These are phyloP conservation scores for Niebla homalea DNA, from an alignment of 495 filamentous ascomycete species.

Conservation along the genomic window DNA sequence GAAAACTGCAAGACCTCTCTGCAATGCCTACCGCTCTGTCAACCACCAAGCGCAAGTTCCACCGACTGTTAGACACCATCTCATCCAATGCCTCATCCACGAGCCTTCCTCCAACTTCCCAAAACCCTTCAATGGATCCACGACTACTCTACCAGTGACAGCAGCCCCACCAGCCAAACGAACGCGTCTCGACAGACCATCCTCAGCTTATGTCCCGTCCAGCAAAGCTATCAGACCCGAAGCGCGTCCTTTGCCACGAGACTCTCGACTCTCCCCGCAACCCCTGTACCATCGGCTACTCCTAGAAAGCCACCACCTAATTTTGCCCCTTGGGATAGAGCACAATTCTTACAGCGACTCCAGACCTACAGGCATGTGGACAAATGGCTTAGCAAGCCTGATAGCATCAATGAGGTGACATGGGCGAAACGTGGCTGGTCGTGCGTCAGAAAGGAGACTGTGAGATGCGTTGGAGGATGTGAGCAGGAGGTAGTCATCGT, in stretches of 20 bases:
- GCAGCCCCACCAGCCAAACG: constrained; percentile 17
- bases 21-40: constrained; percentile 39
- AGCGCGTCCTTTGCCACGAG: constrained; percentile 23
- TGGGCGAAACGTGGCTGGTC: constrained; percentile 95
- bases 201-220: constrained; percentile 18
- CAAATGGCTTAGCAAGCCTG: constrained; percentile 70
- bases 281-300: constrained; percentile 16
- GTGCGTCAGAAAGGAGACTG: constrained; percentile 67
- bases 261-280: constrained; percentile 18
- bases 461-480: constrained; percentile 70
- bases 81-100: constrained; percentile 29
- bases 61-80: constrained; percentile 44
- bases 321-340: constrained; percentile 76
- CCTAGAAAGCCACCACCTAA: constrained; percentile 31
- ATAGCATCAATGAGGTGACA: constrained; percentile 72
- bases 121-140: constrained; percentile 13
- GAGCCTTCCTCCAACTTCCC: constrained; percentile 12
- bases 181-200: constrained; percentile 16
- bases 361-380: constrained; percentile 82
- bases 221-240: constrained; percentile 2
- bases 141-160: constrained; percentile 14
- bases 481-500: constrained; percentile 69
- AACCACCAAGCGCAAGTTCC: constrained; percentile 43
- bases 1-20: constrained; percentile 3
- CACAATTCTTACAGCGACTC: constrained; percentile 66